Percentiles rank a stretch among this genome's conserved stretches.
Evolutionary conservation across 2,329 filamentous ascomycete genomes (phyloP).

Genomic region (Calonectria ilicicola): DNA sequence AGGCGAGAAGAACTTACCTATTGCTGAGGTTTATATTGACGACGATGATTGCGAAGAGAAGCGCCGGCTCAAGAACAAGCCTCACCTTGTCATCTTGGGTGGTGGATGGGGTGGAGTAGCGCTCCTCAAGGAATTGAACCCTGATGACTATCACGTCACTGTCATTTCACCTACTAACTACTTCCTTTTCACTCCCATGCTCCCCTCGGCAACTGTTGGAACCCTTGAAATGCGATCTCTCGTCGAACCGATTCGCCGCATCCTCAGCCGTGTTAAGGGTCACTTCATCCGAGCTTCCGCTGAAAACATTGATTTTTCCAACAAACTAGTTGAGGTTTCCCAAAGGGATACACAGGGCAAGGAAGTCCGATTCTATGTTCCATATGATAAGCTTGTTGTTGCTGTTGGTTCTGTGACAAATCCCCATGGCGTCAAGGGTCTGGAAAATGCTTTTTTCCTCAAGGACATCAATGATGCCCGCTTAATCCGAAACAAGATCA

Average conservation of each 20-base stretch:
- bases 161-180: slow-evolving; percentile 96
- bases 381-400: slow-evolving; percentile 96
- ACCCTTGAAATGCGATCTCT: slow-evolving; percentile 91
- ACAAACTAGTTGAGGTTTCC: slow-evolving; percentile 89
- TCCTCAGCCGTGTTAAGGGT: slow-evolving; percentile 81
- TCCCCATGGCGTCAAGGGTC: slow-evolving; percentile 92
- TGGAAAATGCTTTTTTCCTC: slow-evolving; percentile 93
- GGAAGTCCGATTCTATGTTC: slow-evolving; percentile 88
- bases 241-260: slow-evolving; percentile 91
- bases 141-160: slow-evolving; percentile 95
- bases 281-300: slow-evolving; percentile 92
- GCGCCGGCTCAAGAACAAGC: slow-evolving; percentile 83
- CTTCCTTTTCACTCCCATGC: slow-evolving; percentile 98
- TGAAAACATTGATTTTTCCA: slow-evolving; percentile 90
- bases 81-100: slow-evolving; percentile 90
- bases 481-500: slow-evolving; percentile 86
- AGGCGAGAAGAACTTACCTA: slow-evolving; percentile 94
- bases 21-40: slow-evolving; percentile 88
- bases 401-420: slow-evolving; percentile 94
- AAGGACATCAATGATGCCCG: slow-evolving; percentile 96
- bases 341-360: slow-evolving; percentile 78
- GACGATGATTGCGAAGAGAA: slow-evolving; percentile 84
- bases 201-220: slow-evolving; percentile 95
- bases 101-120: slow-evolving; percentile 97
- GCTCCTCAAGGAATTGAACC: slow-evolving; percentile 87